These are phyloP conservation scores for Alnus rubra DNA, from an alignment of 306 rosid genomes.

Conservation along the genomic window DNA sequence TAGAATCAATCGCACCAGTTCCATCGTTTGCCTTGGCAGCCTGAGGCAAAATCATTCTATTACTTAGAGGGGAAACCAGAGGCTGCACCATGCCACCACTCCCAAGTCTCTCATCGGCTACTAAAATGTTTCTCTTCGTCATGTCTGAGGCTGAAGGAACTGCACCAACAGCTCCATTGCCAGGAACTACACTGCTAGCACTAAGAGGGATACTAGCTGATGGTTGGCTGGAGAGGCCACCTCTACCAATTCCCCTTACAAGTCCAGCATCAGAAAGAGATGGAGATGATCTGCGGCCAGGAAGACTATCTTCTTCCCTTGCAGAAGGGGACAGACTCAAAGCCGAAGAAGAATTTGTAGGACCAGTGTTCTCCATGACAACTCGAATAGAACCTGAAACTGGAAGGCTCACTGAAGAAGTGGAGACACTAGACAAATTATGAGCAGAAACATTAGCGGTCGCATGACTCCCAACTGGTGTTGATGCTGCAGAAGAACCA, in stretches of 20 bases:
- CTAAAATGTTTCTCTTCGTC: slow-evolving; percentile 73
- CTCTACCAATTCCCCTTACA: slow-evolving; percentile 65
- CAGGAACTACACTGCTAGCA: slow-evolving; percentile 61
- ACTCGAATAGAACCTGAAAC: slow-evolving; percentile 56
- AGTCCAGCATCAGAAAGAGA: slow-evolving; percentile 80
- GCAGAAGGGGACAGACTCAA: slow-evolving; percentile 55
- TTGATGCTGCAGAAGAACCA: slow-evolving; percentile 56
- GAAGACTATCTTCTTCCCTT: slow-evolving; percentile 84
- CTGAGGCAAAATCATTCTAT: slow-evolving; percentile 68
- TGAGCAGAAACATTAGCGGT: slow-evolving; percentile 58
- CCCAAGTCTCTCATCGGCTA: slow-evolving; percentile 82
- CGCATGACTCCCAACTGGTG: slow-evolving; percentile 63
- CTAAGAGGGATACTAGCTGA: slow-evolving; percentile 59
- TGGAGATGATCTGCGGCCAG: slow-evolving; percentile 81
- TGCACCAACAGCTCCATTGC: slow-evolving; percentile 61
- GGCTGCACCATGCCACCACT: slow-evolving; percentile 77
- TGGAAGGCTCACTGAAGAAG: slow-evolving; percentile 46
- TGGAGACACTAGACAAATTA: slow-evolving; percentile 49
- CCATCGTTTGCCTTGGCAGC: slow-evolving; percentile 70
- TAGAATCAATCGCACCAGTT: slow-evolving; percentile 60
- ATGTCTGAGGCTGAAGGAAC: slow-evolving; percentile 71
- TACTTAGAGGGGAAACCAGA: slow-evolving; percentile 69
- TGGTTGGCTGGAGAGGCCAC: slow-evolving; percentile 62
- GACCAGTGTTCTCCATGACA: slow-evolving; percentile 52
- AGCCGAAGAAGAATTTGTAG: slow-evolving; percentile 51